Conservation (phyloP, 768 basidiomycete species). For the Kwoniella bestiolae region DNA sequence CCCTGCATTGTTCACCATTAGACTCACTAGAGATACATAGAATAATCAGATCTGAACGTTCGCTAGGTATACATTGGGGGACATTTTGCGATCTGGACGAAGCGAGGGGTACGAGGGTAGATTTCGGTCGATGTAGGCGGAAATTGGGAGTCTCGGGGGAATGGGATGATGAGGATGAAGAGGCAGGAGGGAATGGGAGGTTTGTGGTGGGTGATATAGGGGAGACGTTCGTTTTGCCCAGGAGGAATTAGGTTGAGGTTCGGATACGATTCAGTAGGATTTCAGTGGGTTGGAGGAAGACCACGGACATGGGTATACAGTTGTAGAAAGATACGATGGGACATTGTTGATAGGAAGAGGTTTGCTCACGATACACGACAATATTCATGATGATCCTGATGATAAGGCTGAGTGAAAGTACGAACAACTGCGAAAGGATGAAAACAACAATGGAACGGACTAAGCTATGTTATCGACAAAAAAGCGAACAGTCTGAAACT, state of each 20-base stretch:
- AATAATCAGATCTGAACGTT: slow-evolving; percentile 34
- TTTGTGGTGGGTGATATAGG: slow-evolving; percentile 48
- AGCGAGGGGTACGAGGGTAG: slow-evolving; percentile 46
- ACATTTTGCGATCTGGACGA: slow-evolving; percentile 51
- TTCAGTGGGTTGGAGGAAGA: no score
- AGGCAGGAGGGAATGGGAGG: slow-evolving; percentile 28
- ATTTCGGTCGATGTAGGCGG: slow-evolving; percentile 45
- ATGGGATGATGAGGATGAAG: slow-evolving; percentile 32
- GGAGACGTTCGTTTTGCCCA: slow-evolving; percentile 39
- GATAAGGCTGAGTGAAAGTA: no score
- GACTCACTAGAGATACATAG: slow-evolving; percentile 47
- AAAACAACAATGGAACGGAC: no score
- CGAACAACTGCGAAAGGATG: no score
- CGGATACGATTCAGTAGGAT: no score
- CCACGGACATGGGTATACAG: no score
- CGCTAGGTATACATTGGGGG: slow-evolving; percentile 52
- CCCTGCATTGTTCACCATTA: slow-evolving; percentile 44
- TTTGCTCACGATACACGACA: no score
- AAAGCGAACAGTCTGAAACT: no score
- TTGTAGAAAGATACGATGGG: no score
- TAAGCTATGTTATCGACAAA: no score
- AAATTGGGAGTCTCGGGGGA: slow-evolving; percentile 21
- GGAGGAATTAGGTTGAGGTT: not conserved
- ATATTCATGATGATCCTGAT: no score
- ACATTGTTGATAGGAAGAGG: no score